Percentiles rank a stretch among this genome's conserved stretches.
phyloP scores from a whole-genome alignment of 768 basidiomycete genomes.

The Suillus occidentalis region DNA sequence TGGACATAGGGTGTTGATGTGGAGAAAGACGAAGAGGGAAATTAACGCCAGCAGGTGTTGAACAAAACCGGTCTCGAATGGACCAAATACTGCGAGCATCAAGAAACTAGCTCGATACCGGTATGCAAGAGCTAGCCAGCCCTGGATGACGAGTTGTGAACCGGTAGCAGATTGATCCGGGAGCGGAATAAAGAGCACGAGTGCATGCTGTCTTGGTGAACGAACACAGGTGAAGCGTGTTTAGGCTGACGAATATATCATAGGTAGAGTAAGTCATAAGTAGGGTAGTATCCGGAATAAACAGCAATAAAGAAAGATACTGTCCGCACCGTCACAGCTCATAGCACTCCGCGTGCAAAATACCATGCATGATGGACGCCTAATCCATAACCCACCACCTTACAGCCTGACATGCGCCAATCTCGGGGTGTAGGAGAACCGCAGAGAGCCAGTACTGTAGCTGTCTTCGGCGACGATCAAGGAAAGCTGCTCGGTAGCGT shows the following conservation, averaged over 20 bases:
- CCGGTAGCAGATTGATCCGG: background rate
- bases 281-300: background rate
- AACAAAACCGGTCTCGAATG: background rate
- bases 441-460: conserved; percentile 68
- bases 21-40: background rate
- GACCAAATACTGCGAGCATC: background rate
- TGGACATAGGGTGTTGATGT: background rate
- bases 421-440: conserved; percentile 67
- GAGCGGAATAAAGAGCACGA: background rate
- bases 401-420: conserved; percentile 62
- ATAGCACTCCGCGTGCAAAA: background rate
- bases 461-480: conserved; percentile 58
- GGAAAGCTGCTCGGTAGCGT: conserved; percentile 65
- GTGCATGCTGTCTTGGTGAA: background rate
- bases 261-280: background rate
- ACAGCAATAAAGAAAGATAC: background rate
- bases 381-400: conserved; percentile 60
- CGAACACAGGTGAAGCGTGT: background rate
- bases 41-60: background rate
- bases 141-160: background rate
- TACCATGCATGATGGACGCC: no score
- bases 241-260: background rate
- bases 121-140: background rate
- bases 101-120: background rate
- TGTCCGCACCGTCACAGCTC: background rate